Base-by-base conservation (phyloP, 805 yeast species). In the Metschnikowia proteae region DNA sequence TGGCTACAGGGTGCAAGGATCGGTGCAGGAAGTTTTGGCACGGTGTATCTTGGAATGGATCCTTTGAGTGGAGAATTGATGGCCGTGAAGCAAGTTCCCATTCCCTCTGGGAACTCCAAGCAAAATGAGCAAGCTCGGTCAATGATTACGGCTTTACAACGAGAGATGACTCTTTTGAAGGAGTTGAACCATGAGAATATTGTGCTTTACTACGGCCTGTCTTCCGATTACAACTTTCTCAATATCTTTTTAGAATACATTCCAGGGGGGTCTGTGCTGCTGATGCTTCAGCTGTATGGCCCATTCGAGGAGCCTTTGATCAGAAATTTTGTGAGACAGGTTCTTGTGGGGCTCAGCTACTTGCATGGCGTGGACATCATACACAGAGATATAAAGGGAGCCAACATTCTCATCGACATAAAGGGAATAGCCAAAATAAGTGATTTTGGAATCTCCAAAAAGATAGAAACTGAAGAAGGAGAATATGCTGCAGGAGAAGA, bases 11-110 rank as follows among this genome's bases (percentile, higher is more conserved):
- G 99, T 41, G 88, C 96, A 0, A 74, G 90, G 41, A 89, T 94
- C 55, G 99, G 99, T 0, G 84, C 92, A 7, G 99, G 99, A 3
- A 84, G 95, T 51, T 94, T 90, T 73, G 99, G 98, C 30, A 83
- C 88, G 1, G 99, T 94, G 1, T 91, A 86, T 53, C 70, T 94
- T 33, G 99, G 97, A 0, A 82, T 94, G 83, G 88, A 91, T 62
- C 86, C 96, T 1, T 67, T 84, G 31, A 90, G 96, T 0, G 99
- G 99, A 38, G 98, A 90, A 62, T 73, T 94, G 45, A 88, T 92
- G 96, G 99, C 98, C 0, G 97, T 94, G 17, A 94, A 94, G 62
- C 97, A 91, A 64, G 97, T 94, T 1, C 86, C 84, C 41, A 63
- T 91, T 13, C 84, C 86, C 1, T 65, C 70, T 32, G 71, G 73